Base-by-base conservation (phyloP, 2,329 filamentous ascomycete species). In the Neofusicoccum sp. region DNA sequence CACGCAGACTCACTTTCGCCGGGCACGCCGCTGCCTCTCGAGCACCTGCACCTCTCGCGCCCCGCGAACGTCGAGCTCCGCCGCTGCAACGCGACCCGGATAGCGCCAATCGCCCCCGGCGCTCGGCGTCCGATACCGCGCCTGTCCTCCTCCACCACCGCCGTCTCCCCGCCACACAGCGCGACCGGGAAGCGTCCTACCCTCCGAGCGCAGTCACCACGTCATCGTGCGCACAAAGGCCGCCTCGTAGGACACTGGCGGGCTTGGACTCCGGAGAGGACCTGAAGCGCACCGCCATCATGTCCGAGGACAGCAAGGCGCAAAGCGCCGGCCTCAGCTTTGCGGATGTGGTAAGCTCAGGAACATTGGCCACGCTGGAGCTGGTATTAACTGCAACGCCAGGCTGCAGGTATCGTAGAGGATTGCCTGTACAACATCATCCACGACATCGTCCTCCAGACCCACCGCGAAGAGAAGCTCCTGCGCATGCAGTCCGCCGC, bases 401-500 rank as follows among this genome's bases (percentile, higher is more conserved):
- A 75, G 73, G 73, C 71, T 7, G 67, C 62, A 40, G 67, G 71
- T 31, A 84, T 93, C 63, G 82, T 93, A 69, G 88, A 92, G 69
- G 89, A 93, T 70, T 76, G 88, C 60, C 79, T 93, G 63, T 86
- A 89, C 78, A 92, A 90, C 73, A 84, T 93, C 69, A 82, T 93
- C 66, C 87, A 89, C 73, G 88, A 90, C 71, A 81, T 91, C 56
- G 80, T 91, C 65, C 81, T 91, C 69, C 85, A 89, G 72, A 86
- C 86, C 41, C 90, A 93, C 73, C 88, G 88, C 66, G 84, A 89
- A 66, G 90, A 93, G 77, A 93, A 93, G 79, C 84, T 86, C 65
- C 85, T 90, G 58, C 86, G 88, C 61, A 84, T 72, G 86, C 86
- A 67, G 77, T 84, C 65, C 83, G 88, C 63, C 82, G 88, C 68